Evolutionary conservation across 345 rosid species (phyloP).

Genomic region (Eucalyptus marginata): DNA sequence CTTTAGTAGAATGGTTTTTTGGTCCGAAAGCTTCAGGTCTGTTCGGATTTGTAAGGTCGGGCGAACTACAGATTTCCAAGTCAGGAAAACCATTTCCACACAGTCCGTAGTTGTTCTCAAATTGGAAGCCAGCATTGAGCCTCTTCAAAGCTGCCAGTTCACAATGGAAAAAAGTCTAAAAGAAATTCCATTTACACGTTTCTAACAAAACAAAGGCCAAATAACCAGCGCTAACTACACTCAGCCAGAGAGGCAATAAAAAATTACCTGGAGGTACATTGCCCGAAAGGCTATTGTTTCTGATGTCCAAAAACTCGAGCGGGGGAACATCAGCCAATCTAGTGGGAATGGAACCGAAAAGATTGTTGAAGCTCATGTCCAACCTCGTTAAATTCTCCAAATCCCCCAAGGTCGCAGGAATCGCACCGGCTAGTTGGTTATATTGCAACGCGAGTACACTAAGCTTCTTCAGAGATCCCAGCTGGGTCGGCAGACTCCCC

Average conservation of each 20-base stretch:
- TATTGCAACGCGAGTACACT: constrained; percentile 68
- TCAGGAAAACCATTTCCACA: constrained; percentile 64
- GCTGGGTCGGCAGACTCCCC: constrained; percentile 72
- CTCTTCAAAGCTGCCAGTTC: constrained; percentile 54
- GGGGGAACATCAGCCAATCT: constrained; percentile 52
- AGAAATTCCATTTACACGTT: not conserved
- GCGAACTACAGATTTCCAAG: constrained; percentile 40
- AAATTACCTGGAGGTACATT: constrained; percentile 64
- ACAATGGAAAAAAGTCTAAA: not conserved
- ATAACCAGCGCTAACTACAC: not conserved
- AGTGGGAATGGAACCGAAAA: constrained; percentile 78
- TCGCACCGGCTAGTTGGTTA: constrained; percentile 72
- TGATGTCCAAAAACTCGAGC: constrained; percentile 64
- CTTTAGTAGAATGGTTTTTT: constrained; percentile 11
- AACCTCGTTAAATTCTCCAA: constrained; percentile 49
- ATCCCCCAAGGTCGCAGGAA: constrained; percentile 87
- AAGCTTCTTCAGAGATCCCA: constrained; percentile 64
- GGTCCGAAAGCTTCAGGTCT: constrained; percentile 71
- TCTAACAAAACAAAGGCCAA: not conserved
- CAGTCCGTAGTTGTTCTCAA: constrained; percentile 52
- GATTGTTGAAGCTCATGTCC: constrained; percentile 73
- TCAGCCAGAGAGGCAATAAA: not conserved
- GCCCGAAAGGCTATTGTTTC: constrained; percentile 84
- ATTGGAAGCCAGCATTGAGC: constrained; percentile 56
- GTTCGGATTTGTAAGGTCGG: constrained; percentile 11